A percentile compares a stretch with the other conserved stretches of the same genome.
phyloP scores from a whole-genome alignment of 2,329 filamentous ascomycete species.

The Penicillium sp. region DNA sequence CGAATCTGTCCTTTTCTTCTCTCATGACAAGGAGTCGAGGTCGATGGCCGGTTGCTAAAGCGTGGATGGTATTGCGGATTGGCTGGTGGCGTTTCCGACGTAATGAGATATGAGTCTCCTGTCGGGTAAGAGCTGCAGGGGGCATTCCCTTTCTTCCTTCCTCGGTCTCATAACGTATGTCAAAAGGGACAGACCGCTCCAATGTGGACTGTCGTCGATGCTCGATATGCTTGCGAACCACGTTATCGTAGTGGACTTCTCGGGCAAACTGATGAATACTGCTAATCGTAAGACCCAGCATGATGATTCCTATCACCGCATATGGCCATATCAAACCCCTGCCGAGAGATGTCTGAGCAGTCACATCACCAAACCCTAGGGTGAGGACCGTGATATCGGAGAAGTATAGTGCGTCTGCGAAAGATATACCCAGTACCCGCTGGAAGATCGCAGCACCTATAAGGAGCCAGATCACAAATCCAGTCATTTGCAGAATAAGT shows the following conservation, averaged over 20 bases:
- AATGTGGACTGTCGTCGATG: conserved; percentile 59
- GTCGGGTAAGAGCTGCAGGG: conserved; percentile 3
- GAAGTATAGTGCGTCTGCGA: conserved; percentile 79
- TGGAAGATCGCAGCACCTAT: conserved; percentile 77
- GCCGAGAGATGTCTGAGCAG: conserved; percentile 59
- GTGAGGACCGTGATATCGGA: conserved; percentile 71
- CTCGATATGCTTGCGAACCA: conserved; percentile 64
- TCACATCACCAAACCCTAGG: conserved; percentile 66
- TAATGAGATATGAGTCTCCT: conserved; percentile 14
- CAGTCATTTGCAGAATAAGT: conserved; percentile 86
- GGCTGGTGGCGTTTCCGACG: conserved; percentile 13
- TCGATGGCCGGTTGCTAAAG: conserved; percentile 26
- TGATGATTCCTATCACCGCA: conserved; percentile 80
- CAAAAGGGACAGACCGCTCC: conserved; percentile 55
- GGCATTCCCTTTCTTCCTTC: conserved; percentile 2
- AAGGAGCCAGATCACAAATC: conserved; percentile 80
- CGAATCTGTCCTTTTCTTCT: conserved; percentile 71
- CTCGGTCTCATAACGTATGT: not conserved
- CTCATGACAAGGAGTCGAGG: conserved; percentile 61
- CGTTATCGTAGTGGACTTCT: conserved; percentile 65
- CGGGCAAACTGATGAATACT: conserved; percentile 72
- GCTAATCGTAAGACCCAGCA: conserved; percentile 79
- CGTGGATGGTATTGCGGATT: conserved; percentile 29
- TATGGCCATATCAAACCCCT: conserved; percentile 80
- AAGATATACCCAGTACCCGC: conserved; percentile 73